phyloP scores from a whole-genome alignment of 2,329 filamentous ascomycete species.

The Talaromyces atroroseus region DNA sequence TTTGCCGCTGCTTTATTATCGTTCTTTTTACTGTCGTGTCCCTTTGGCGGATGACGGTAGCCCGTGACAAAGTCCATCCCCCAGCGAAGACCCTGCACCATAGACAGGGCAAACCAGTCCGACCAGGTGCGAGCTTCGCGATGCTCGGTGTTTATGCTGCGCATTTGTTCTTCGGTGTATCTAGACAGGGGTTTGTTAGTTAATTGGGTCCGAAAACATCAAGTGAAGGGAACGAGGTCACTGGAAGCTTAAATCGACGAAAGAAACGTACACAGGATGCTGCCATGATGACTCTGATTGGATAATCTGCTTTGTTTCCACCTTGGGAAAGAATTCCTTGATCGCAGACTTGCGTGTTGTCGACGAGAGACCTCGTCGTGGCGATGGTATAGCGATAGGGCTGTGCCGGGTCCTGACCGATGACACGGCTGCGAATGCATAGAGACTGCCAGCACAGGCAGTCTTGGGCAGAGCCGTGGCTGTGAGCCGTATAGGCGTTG shows the following conservation, averaged over 20 bases:
- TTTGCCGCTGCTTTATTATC: conserved; percentile 47
- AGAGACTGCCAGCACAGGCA: conserved; percentile 13
- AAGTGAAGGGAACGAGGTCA: too few relatives aligned
- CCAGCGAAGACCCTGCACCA: conserved; percentile 70
- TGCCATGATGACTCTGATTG: conserved; percentile 63
- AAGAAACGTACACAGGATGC: conserved; percentile 47
- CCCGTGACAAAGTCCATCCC: conserved; percentile 78
- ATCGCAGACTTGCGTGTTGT: conserved; percentile 29
- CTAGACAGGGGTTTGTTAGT: conserved; percentile 20
- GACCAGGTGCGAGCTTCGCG: conserved; percentile 66
- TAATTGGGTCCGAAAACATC: too few relatives aligned
- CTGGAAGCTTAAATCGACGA: too few relatives aligned
- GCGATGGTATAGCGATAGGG: conserved; percentile 16
- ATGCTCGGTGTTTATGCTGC: conserved; percentile 66
- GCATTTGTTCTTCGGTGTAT: conserved; percentile 77
- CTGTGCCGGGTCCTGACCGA: conserved; percentile 21
- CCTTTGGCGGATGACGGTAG: conserved; percentile 59
- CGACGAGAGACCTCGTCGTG: conserved; percentile 22
- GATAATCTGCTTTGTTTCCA: conserved; percentile 56
- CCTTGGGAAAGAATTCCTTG: conserved; percentile 54
- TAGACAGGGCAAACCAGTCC: conserved; percentile 71
- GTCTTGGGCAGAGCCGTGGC: conserved; percentile 21
- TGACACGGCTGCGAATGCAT: conserved; percentile 19
- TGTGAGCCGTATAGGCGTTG: conserved; percentile 23
- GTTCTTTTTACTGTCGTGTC: conserved; percentile 41